Evolutionary conservation across 306 rosid genomes (phyloP).

Genomic region (Fragaria ananassa): DNA sequence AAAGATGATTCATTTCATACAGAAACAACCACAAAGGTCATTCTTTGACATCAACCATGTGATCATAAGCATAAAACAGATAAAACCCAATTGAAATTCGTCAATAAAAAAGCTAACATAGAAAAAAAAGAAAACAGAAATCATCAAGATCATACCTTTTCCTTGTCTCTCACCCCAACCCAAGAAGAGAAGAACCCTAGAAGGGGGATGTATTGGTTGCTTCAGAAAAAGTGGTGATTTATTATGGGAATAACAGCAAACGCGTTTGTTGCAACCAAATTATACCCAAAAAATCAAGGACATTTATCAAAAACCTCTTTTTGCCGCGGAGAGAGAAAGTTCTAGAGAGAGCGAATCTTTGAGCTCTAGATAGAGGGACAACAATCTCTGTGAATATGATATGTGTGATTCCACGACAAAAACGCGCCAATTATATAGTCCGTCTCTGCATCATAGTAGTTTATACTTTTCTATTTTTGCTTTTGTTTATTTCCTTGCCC

Average conservation of each 20-base stretch:
- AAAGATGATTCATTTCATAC: background rate
- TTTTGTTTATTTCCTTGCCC: background rate
- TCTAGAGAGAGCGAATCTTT: background rate
- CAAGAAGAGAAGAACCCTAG: constrained; percentile 14
- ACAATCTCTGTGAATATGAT: background rate
- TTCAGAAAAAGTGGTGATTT: background rate
- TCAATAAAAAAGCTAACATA: background rate
- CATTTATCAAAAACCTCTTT: background rate
- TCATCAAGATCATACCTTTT: constrained; percentile 30
- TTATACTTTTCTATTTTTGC: background rate
- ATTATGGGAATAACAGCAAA: background rate
- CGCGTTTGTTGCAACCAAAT: constrained; percentile 30
- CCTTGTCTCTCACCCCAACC: background rate
- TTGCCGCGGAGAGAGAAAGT: constrained; percentile 8
- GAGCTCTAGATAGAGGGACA: background rate
- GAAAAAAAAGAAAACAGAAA: background rate
- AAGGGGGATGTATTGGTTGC: constrained; percentile 1
- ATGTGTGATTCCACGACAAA: background rate
- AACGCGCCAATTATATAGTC: background rate
- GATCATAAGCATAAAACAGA: background rate
- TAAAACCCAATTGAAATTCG: background rate
- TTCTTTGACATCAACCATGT: background rate
- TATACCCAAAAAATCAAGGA: background rate
- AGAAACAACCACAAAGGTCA: background rate
- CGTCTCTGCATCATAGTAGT: background rate